A percentile compares a stretch with the other conserved stretches of the same genome.
phyloP scores from a whole-genome alignment of 768 basidiomycete genomes.

The Suillus brevipes region DNA sequence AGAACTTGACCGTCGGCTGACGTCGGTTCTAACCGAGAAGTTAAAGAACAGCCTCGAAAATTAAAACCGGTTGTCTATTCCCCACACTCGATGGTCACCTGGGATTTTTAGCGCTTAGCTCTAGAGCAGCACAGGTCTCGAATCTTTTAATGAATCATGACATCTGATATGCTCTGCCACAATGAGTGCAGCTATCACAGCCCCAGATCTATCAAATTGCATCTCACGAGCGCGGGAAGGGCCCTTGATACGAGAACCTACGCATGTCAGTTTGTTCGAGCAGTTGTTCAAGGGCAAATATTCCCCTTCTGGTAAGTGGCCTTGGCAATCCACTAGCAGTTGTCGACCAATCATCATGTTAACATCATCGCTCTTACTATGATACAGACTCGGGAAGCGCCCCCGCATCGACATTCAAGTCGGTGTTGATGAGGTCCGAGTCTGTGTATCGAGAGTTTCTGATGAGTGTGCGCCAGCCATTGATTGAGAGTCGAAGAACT shows the following conservation, averaged over 20 bases:
- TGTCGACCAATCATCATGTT: not conserved
- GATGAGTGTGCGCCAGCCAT: no score
- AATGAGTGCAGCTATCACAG: not conserved
- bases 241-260: not conserved
- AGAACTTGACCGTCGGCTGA: no score
- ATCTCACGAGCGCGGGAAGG: not conserved
- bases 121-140: not conserved
- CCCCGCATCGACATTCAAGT: no score
- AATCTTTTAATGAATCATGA: constrained; percentile 1
- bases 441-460: no score
- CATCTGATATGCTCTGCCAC: not conserved
- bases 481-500: no score
- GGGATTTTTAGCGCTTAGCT: not conserved
- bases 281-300: not conserved
- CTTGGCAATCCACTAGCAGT: not conserved
- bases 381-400: not conserved
- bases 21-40: no score
- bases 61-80: not conserved
- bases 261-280: not conserved
- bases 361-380: not conserved
- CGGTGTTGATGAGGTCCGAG: no score
- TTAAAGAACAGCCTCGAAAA: no score
- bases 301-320: not conserved
- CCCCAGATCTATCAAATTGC: not conserved
- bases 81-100: not conserved